These are phyloP conservation scores for Anthracocystis panici-leucophaei DNA, from an alignment of 1,284 basidiomycete genomes.

Conservation along the genomic window DNA sequence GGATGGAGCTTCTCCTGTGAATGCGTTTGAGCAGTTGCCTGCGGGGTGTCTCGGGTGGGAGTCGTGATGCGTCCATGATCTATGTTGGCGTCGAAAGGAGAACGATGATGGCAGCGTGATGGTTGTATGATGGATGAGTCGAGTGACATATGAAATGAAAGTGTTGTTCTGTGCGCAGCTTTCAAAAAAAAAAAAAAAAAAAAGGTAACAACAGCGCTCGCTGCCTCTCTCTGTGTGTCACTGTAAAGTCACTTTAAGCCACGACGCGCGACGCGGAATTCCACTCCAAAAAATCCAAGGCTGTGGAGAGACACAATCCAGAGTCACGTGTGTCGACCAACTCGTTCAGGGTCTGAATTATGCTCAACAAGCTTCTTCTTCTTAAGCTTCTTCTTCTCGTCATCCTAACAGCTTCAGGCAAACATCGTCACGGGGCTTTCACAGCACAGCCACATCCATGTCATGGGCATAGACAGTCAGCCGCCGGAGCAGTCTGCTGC, in stretches of 20 bases:
- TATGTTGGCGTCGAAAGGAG: not conserved
- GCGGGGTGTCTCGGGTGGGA: constrained; percentile 48
- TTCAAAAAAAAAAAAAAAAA: no score
- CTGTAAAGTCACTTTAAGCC: constrained; percentile 18
- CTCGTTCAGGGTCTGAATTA: constrained; percentile 3
- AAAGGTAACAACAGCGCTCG: no score
- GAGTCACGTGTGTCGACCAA: constrained; percentile 23
- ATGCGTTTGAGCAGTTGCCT: constrained; percentile 56
- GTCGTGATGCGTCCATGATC: constrained; percentile 30
- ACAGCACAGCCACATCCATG: constrained; percentile 5
- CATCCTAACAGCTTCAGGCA: not conserved
- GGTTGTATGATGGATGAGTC: not conserved
- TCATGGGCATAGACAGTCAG: constrained; percentile 27
- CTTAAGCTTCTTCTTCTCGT: not conserved
- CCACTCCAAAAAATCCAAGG: not conserved
- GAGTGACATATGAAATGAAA: constrained; percentile 1
- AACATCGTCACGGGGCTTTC: no score
- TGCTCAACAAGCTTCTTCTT: not conserved
- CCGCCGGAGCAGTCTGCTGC: not conserved
- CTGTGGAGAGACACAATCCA: constrained; percentile 8
- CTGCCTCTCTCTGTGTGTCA: not conserved
- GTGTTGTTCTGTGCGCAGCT: constrained; percentile 20
- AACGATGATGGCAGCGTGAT: not conserved
- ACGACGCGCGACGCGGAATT: constrained; percentile 30
- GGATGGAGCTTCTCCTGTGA: constrained; percentile 47